Base-by-base conservation (phyloP, 192 early-diverging fungal genomes). In the Coemansia sp. region DNA sequence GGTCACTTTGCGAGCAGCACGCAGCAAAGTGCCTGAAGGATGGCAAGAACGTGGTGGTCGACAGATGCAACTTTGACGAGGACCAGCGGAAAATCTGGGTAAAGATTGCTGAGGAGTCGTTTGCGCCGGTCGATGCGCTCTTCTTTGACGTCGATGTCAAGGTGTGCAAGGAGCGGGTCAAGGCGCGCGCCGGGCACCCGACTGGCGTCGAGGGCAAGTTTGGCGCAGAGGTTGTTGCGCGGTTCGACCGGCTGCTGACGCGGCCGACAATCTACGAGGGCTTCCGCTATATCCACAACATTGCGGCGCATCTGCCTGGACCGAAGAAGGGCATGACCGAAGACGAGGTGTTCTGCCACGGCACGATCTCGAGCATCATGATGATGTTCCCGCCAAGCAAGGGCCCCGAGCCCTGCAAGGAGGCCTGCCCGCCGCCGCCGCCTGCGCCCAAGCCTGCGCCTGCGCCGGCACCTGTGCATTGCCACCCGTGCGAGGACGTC, bases 21-120 rank as follows among this genome's bases (percentile, higher is more conserved):
- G 67, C 81, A 9, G 67, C 63, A 24, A 62, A 78, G 48, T 57
- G 52, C 59, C 63, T 82, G 23, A 64, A 80, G 53, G 63, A 83
- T 34, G 70, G 82, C 45, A 80, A 86, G 53, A 87, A 83, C 63
- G 85, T 89, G 10, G 73, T 91, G 57, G 79, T 91, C 14, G 89
- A 91, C 65, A 84, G 89, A 24, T 86, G 86, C 72, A 91, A 91
- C 74, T 91, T 91, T 81, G 85, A 91, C 62, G 70, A 79, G 45
- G 67, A 76, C 55, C 89, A 91, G 68, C 83, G 89, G 51, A 84
- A 84, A 64, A 80, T 80, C 52, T 91, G 87, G 87, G 66, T 89
- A 25, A 76, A 79, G 40, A 73, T 89, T 45, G 89, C 88, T 27
- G 62, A 80, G 25, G 64, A 84, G n/a, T 69, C 80, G 13, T 73